phyloP scores from a whole-genome alignment of 208 protist genomes.

The Crithidia mellificae region DNA sequence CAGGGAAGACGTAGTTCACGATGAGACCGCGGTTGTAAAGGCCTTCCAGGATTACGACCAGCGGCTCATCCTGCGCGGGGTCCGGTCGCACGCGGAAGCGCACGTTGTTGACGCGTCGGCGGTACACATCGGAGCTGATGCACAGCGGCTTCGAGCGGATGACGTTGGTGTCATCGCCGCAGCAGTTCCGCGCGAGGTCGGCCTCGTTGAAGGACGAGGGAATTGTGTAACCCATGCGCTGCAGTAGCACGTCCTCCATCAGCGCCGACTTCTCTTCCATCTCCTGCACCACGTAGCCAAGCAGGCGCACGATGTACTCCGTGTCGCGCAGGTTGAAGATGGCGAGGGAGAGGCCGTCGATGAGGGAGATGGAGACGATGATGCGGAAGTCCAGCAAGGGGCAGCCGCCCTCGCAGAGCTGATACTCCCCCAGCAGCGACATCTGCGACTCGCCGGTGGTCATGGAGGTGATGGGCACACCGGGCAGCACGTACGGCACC shows the following conservation, averaged over 20 bases:
- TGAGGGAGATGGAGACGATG: conserved; percentile 59
- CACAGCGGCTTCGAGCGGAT: conserved; percentile 42
- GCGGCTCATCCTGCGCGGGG: conserved; percentile 36
- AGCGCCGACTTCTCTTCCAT: conserved; percentile 72
- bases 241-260: conserved; percentile 76
- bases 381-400: conserved; percentile 38
- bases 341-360: conserved; percentile 47
- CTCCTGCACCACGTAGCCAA: conserved; percentile 61
- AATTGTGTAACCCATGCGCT: conserved; percentile 68
- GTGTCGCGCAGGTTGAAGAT: conserved; percentile 83
- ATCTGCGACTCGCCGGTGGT: conserved; percentile 61
- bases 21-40: conserved; percentile 87
- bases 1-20: conserved; percentile 64
- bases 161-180: conserved; percentile 70
- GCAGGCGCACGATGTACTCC: conserved; percentile 66
- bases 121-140: conserved; percentile 60
- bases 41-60: conserved; percentile 72
- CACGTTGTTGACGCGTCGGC: conserved; percentile 70
- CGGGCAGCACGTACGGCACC: conserved; percentile 50
- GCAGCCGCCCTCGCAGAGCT: conserved; percentile 31
- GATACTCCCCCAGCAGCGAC: conserved; percentile 55
- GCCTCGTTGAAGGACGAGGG: conserved; percentile 63
- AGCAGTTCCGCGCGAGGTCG: conserved; percentile 68
- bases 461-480: conserved; percentile 48
- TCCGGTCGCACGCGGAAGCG: conserved; percentile 51